Evolutionary conservation across 208 protist species (phyloP).

Genomic region (Acanthamoeba culbertsoni): DNA sequence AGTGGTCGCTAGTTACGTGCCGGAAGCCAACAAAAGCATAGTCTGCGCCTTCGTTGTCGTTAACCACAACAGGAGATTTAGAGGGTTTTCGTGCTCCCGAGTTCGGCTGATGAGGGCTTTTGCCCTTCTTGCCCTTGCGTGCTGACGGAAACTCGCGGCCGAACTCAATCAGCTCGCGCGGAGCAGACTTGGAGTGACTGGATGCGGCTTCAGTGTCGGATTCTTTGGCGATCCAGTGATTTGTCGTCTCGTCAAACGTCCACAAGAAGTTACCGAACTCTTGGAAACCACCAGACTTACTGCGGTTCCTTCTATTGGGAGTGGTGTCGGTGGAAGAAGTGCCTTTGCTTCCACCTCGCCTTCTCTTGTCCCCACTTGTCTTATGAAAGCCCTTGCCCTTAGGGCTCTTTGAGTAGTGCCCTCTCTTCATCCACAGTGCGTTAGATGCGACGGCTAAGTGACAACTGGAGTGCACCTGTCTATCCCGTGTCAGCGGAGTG

Average conservation of each 20-base stretch:
- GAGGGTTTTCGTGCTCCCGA: no score
- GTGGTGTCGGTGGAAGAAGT: neutral
- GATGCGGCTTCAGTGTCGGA: neutral
- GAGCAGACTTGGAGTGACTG: neutral
- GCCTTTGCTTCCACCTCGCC: neutral
- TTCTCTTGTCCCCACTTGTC: neutral
- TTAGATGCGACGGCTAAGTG: neutral
- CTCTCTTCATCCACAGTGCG: neutral
- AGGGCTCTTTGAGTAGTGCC: neutral
- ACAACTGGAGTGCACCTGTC: neutral
- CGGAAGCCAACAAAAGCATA: neutral
- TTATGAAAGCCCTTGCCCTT: neutral
- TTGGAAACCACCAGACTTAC: neutral
- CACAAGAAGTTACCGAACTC: slow-evolving; percentile 26
- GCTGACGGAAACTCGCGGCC: neutral
- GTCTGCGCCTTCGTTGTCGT: neutral
- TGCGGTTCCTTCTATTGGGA: neutral
- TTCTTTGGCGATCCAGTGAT: neutral
- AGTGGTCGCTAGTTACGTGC: neutral
- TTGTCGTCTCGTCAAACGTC: neutral
- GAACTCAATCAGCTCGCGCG: neutral
- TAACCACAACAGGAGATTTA: no score
- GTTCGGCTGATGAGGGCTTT: no score
- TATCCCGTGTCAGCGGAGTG: neutral
- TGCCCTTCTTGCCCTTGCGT: slow-evolving; percentile 5